Evolutionary conservation across 139 green algal genomes (phyloP).

Genomic region (Medakamo hakoo): DNA sequence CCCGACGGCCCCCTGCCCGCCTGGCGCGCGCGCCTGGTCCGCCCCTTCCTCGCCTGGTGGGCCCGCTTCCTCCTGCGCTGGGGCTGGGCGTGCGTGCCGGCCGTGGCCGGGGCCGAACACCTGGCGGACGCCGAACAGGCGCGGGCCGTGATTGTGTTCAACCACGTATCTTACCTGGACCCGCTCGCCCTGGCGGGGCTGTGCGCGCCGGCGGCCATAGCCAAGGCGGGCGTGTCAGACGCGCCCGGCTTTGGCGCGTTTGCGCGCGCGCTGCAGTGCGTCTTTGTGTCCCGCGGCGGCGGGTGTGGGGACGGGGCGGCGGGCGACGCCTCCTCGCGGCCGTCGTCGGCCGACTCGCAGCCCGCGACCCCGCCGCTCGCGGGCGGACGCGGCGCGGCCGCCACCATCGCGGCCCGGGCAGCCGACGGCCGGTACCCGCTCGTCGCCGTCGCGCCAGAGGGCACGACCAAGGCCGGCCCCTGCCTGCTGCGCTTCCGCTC

Average conservation of each 20-base stretch:
- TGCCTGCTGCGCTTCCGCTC: constrained; percentile 29
- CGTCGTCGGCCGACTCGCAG: background rate
- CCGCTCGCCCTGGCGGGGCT: constrained; percentile 11
- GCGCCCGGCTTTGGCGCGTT: constrained; percentile 28
- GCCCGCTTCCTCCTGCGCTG: background rate
- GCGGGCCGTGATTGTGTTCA: constrained; percentile 21
- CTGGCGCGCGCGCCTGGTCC: background rate
- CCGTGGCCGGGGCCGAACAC: background rate
- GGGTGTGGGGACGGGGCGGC: constrained; percentile 3
- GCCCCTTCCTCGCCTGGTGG: background rate
- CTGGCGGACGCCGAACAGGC: background rate
- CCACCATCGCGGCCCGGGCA: constrained; percentile 11
- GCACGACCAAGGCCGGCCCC: constrained; percentile 24
- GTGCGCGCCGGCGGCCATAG: constrained; percentile 17
- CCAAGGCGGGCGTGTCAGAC: constrained; percentile 20
- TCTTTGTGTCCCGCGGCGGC: constrained; percentile 12
- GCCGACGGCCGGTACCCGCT: constrained; percentile 24
- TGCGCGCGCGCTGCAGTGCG: constrained; percentile 16
- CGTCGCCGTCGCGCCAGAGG: constrained; percentile 26
- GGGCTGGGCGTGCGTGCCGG: background rate
- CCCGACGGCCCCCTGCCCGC: background rate
- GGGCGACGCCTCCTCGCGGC: too few species aligned
- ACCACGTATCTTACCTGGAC: constrained; percentile 28
- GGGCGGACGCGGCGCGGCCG: too few species aligned
- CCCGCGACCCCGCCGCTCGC: constrained; percentile 3